phyloP scores from a whole-genome alignment of 306 rosid species.

The Amphicarpaea edgeworthii region DNA sequence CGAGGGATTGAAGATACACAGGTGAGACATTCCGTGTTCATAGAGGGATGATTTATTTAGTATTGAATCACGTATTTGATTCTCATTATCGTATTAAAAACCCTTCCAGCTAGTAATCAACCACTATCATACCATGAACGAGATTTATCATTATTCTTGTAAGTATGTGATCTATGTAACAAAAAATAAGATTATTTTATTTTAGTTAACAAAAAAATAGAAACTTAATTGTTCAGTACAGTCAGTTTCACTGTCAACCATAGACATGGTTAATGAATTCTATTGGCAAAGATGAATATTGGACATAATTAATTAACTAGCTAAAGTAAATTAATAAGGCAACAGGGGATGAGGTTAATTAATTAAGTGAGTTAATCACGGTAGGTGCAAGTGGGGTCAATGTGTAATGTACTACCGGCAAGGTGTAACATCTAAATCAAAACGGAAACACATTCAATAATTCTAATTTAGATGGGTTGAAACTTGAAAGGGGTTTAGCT shows the following conservation, averaged over 20 bases:
- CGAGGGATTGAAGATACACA: no score
- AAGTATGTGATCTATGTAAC: no score
- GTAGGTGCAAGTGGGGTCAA: conserved; percentile 70
- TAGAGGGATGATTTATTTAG: no score
- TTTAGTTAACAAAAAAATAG: no score
- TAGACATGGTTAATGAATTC: conserved; percentile 32
- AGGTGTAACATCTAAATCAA: conserved; percentile 72
- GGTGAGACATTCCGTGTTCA: no score
- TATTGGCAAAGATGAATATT: background rate
- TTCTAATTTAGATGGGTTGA: conserved; percentile 46
- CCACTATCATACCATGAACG: no score
- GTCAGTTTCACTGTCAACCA: conserved; percentile 29
- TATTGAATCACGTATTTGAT: no score
- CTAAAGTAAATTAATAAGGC: conserved; percentile 19
- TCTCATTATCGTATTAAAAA: no score
- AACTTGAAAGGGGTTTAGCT: conserved; percentile 48
- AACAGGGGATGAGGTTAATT: background rate
- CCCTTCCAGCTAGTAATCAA: no score
- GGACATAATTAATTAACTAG: conserved; percentile 36
- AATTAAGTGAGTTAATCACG: conserved; percentile 56
- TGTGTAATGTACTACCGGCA: conserved; percentile 45
- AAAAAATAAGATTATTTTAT: no score
- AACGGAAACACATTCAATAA: conserved; percentile 49
- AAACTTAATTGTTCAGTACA: background rate
- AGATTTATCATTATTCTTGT: no score